Conservation (phyloP, 2,329 filamentous ascomycete genomes). For the Diplocarpon rosae region DNA sequence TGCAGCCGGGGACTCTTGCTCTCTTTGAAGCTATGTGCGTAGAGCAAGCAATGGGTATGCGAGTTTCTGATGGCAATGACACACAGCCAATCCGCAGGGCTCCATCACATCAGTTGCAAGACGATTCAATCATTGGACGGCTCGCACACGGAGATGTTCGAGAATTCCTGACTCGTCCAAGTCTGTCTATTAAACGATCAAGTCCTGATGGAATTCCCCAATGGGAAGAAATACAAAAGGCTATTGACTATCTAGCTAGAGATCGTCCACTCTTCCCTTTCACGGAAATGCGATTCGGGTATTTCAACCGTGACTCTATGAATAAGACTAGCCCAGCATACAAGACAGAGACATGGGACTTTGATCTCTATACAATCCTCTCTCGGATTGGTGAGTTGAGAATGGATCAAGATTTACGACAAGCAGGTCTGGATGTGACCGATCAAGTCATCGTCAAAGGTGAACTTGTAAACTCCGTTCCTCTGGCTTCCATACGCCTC, state of each 20-base stretch:
- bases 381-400: constrained; percentile 22
- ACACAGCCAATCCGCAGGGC: constrained; percentile 5
- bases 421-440: constrained; percentile 15
- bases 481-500: constrained; percentile 24
- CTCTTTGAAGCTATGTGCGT: constrained; percentile 19
- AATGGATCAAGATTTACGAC: constrained; percentile 21
- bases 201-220: not conserved
- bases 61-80: not conserved
- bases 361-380: constrained; percentile 12
- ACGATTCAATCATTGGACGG: constrained; percentile 12
- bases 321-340: not conserved
- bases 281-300: not conserved
- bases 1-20: constrained; percentile 10
- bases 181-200: not conserved
- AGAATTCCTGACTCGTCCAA: constrained; percentile 9
- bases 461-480: constrained; percentile 19
- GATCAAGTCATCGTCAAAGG: constrained; percentile 14
- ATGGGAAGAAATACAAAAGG: too few relatives aligned
- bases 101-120: constrained; percentile 9
- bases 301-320: too few relatives aligned
- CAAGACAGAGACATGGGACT: constrained; percentile 18
- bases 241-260: too few relatives aligned
- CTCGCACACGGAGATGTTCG: constrained; percentile 13
- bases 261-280: not conserved
- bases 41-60: constrained; percentile 12